Evolutionary conservation across 2,329 filamentous ascomycete genomes (phyloP).

Genomic region (Penicillium capsulatum): DNA sequence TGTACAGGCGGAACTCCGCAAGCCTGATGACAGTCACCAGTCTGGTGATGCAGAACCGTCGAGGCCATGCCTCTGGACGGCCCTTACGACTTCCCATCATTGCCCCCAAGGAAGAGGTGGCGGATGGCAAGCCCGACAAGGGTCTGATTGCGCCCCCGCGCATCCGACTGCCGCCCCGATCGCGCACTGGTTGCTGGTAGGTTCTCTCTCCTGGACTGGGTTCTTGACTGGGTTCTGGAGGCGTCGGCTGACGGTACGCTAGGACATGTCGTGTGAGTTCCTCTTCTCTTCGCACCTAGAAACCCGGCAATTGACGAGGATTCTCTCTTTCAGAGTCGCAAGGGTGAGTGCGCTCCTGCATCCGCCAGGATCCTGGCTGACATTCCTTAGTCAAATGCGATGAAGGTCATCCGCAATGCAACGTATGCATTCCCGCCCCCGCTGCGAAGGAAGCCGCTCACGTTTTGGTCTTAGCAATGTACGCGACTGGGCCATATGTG

Average conservation of each 20-base stretch:
- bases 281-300: neutral
- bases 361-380: conserved; percentile 7
- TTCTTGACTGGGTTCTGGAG: conserved; percentile 6
- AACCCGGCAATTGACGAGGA: conserved; percentile 10
- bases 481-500: conserved; percentile 53
- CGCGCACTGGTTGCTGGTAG: conserved; percentile 53
- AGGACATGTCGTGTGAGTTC: conserved; percentile 44
- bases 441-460: neutral
- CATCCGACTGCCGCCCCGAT: conserved; percentile 50
- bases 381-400: conserved; percentile 51
- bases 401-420: conserved; percentile 52
- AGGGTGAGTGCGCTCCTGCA: conserved; percentile 28
- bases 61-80: conserved; percentile 34
- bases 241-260: conserved; percentile 13
- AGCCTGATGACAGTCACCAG: conserved; percentile 34
- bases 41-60: conserved; percentile 37
- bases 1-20: conserved; percentile 8
- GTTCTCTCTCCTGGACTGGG: conserved; percentile 16
- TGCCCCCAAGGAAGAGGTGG: conserved; percentile 42
- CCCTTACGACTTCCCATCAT: conserved; percentile 42
- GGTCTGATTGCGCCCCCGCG: conserved; percentile 36
- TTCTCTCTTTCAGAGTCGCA: conserved; percentile 34
- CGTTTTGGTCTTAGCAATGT: conserved; percentile 45
- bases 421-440: conserved; percentile 37
- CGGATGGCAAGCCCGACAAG: conserved; percentile 30